Base-by-base conservation (phyloP, 176 grass and related monocot genomes). In the Tillandsia fasciculata region DNA sequence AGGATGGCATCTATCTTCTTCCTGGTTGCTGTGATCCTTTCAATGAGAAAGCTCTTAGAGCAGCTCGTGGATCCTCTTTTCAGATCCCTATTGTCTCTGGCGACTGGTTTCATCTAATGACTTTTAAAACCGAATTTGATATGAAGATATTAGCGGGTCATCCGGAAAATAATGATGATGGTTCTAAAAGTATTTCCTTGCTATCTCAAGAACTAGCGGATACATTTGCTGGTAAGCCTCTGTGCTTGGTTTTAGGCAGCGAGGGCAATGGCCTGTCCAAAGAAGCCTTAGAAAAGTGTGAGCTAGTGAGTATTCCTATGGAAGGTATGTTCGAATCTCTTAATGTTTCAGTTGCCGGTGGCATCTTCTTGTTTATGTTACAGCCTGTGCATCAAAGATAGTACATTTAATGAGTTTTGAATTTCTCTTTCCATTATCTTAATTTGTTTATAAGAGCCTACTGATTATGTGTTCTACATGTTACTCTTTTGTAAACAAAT, bases 281-380 rank as follows among this genome's bases (percentile, higher is more conserved):
- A 66, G 80, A 87, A 48, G 76, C 86, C 22, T 8, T 83, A 24
- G 70, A 87, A 61, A 74, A 77, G 14, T 84, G 88, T 72, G 72
- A 92, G 26, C 87, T 97, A 76, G 80, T 97, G 69, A 90, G 80
- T 77, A 92, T 97, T 81, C 89, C 93, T 50, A 97, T 92, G 89
- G 82, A 85, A 81, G 86, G 93, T 53, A 82, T 78, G 80, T 97
- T 90, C 54, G 93, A 97, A 77, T 97, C 93, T 56, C 74, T 97
- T 64, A 97, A 97, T 92, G 93, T 97, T 85, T 90, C 93, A 17
- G 89, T 97, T 66, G 86, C 93, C 10, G 89, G 93, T 74, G 93
- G 93, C 49, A 92, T 97, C 59, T 87, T 97, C 72, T 85, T 97
- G 57, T 92, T 92, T 73, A 90, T 97, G 89, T 72, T 97, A 71